A percentile compares a stretch with the other conserved stretches of the same genome.
phyloP scores from a whole-genome alignment of 352 stramenopile genomes.

The Globisporangium cederbergense region DNA sequence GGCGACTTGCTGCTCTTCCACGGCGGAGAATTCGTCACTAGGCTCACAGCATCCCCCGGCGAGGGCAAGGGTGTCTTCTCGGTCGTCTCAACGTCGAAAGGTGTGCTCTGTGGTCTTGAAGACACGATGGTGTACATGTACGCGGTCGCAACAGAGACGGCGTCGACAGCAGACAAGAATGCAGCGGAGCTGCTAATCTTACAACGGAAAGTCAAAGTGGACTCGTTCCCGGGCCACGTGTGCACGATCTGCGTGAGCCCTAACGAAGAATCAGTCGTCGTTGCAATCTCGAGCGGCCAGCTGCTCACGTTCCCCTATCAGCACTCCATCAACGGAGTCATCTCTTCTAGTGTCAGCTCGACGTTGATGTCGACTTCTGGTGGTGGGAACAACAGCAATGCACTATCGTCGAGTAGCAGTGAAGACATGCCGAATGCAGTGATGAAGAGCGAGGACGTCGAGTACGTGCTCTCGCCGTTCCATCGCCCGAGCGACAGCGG shows the following conservation, averaged over 20 bases:
- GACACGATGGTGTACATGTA: constrained; percentile 74
- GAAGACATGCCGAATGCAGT: constrained; percentile 18
- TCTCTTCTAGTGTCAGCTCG: constrained; percentile 18
- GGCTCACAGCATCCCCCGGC: constrained; percentile 51
- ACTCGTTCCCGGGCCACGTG: constrained; percentile 39
- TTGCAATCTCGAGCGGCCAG: constrained; percentile 57
- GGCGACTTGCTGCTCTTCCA: constrained; percentile 90
- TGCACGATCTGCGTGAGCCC: constrained; percentile 64
- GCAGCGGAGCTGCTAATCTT: constrained; percentile 41
- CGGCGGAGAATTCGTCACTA: constrained; percentile 60
- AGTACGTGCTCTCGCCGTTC: constrained; percentile 68
- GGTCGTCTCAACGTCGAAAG: constrained; percentile 67
- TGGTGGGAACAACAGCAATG: constrained; percentile 7
- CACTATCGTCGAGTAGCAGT: constrained; percentile 14
- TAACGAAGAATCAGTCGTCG: constrained; percentile 72
- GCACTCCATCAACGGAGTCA: constrained; percentile 24
- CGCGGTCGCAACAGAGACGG: constrained; percentile 34
- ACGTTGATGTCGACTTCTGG: constrained; percentile 15
- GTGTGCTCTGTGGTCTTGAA: constrained; percentile 73
- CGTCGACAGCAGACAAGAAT: constrained; percentile 26
- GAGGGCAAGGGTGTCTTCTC: constrained; percentile 45
- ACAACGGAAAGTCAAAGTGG: constrained; percentile 60
- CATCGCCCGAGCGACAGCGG: constrained; percentile 62
- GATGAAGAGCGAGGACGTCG: constrained; percentile 62
- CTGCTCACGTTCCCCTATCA: constrained; percentile 77